Conservation (phyloP, 768 basidiomycete species). For the Cystofilobasidium ferigula region DNA sequence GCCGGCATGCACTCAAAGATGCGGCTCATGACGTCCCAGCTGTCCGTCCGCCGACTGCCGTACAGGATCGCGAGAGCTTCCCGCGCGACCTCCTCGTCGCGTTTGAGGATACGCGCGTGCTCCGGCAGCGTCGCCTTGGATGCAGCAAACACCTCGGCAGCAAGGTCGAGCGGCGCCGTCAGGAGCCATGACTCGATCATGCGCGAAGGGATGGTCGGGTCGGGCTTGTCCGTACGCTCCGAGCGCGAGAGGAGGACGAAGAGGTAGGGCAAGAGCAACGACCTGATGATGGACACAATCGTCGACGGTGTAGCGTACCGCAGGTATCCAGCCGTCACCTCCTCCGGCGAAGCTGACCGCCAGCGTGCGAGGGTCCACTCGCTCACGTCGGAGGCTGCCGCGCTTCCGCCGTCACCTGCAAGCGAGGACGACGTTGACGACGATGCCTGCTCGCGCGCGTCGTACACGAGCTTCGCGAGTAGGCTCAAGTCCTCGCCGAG, state of each 20-base stretch:
- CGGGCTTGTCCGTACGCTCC: conserved; percentile 65
- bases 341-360: conserved; percentile 54
- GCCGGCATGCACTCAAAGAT: conserved; percentile 96
- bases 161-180: conserved; percentile 52
- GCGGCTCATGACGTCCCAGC: conserved; percentile 73
- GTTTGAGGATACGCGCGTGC: conserved; percentile 60
- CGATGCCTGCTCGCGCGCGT: conserved; percentile 37
- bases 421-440: conserved; percentile 1
- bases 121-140: conserved; percentile 77
- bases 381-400: conserved; percentile 41
- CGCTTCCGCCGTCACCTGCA: no score
- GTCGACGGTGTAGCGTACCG: conserved; percentile 55
- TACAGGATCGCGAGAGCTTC: conserved; percentile 82
- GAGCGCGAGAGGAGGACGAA: conserved; percentile 80
- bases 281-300: conserved; percentile 56
- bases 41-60: conserved; percentile 54
- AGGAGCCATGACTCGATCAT: conserved; percentile 29
- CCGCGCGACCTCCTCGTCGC: conserved; percentile 72
- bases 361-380: conserved; percentile 71
- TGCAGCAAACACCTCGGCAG: conserved; percentile 69
- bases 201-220: conserved; percentile 54
- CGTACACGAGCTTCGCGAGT: conserved; percentile 76
- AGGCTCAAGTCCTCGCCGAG: conserved; percentile 85
- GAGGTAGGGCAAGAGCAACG: conserved; percentile 80
- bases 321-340: conserved; percentile 65